These are phyloP conservation scores for Dictyostelium purpureum DNA, from an alignment of 78 protist genomes.

Conservation along the genomic window DNA sequence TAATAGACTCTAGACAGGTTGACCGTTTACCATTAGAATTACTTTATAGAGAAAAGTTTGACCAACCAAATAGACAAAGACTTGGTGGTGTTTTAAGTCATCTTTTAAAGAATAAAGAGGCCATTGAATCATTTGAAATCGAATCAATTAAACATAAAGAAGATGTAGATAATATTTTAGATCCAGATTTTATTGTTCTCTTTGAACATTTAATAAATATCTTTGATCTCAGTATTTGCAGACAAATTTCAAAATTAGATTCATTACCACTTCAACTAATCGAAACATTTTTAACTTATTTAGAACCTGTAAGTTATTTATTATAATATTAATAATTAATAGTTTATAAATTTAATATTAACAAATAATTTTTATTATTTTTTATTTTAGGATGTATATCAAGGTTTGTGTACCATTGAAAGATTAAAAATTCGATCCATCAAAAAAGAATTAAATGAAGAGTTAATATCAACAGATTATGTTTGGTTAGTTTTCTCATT, in stretches of 20 bases:
- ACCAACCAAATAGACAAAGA: constrained; percentile 8
- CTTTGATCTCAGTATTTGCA: neutral
- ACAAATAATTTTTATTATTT: too few relatives aligned
- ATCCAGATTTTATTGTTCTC: neutral
- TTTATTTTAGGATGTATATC: too few relatives aligned
- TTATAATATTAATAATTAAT: too few relatives aligned
- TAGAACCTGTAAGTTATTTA: too few relatives aligned
- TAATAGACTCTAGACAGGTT: neutral
- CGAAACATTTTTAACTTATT: too few relatives aligned
- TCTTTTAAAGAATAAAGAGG: neutral
- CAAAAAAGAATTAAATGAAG: neutral
- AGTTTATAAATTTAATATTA: too few relatives aligned
- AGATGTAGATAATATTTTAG: too few relatives aligned
- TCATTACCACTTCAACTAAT: too few relatives aligned
- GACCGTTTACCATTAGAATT: neutral
- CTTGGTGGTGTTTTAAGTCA: constrained; percentile 8
- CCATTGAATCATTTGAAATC: neutral
- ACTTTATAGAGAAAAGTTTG: neutral
- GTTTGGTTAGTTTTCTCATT: neutral
- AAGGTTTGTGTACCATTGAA: too few relatives aligned
- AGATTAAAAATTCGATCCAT: neutral
- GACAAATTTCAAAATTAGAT: neutral
- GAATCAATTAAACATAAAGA: neutral
- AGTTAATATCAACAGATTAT: neutral
- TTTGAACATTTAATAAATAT: neutral